Base-by-base conservation (phyloP, 208 protist genomes). In the Wallacemonas sp. region DNA sequence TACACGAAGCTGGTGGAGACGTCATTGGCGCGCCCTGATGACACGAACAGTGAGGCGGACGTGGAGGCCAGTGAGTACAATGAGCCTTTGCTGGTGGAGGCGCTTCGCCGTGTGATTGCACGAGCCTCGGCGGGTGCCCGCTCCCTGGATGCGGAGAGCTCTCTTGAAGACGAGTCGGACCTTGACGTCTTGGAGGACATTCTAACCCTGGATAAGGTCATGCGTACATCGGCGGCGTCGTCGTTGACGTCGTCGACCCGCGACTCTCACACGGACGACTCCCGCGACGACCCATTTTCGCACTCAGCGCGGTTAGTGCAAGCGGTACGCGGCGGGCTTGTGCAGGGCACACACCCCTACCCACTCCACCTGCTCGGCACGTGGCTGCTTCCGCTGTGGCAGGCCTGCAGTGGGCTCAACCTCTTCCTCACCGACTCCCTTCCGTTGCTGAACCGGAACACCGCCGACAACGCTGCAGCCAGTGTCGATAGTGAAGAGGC, bases 301-400 rank as follows among this genome's bases (percentile, higher is more conserved):
- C 50, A 57, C 29, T 6, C 50, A 3, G n/a, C 15, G 50, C 50
- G 17, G 3, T 32, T 57, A 10, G 29, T 57, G 3, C 15, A 37
- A 6, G 29, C 29, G 9, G 50, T 57, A 13, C 30, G 50, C 19
- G 50, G 22, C 50, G 32, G n/a, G 15, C 29, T 37, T 13, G 50
- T 57, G 12, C 50, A 57, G 21, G n/a, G 34, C 6, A 57, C 45
- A 1, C 33, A 63, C 45, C 22, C 41, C 19, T 73, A 70, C 50
- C 41, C 52, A 1, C 1, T 37, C 0, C 66, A 78, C 29, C n/a
- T 89, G 38, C 42, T 86, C 4, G 58, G 48, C 19, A 64, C 79
- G 26, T 60, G 73, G 19, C 77, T 81, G 22, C 57, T 76, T 44
- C 81, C 81, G 21, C 55, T 91, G 17, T 87, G 81, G 85, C 21